phyloP scores from a whole-genome alignment of 2,329 filamentous ascomycete species.

The Elsinoe perseae region DNA sequence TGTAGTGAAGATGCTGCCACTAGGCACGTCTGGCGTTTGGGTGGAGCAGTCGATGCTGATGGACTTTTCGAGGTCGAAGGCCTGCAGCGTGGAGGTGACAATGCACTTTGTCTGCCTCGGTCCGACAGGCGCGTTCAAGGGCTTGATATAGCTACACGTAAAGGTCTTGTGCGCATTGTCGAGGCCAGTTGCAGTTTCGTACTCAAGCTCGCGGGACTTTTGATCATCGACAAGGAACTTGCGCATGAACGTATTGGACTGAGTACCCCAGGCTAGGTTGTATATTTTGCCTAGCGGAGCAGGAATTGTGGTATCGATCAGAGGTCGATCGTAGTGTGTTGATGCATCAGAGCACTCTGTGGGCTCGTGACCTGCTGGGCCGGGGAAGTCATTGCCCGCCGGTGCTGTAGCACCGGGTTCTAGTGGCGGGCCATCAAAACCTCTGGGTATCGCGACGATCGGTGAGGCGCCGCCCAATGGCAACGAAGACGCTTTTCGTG shows the following conservation, averaged over 20 bases:
- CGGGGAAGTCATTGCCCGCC: conserved; percentile 63
- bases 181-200: conserved; percentile 70
- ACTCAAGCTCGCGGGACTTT: conserved; percentile 78
- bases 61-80: conserved; percentile 77
- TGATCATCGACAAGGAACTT: conserved; percentile 82
- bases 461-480: conserved; percentile 32
- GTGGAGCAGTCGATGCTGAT: conserved; percentile 76
- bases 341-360: conserved; percentile 77
- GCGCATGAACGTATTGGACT: conserved; percentile 70
- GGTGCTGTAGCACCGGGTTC: conserved; percentile 32
- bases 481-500: conserved; percentile 63
- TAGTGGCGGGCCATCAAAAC: conserved; percentile 29
- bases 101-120: conserved; percentile 94
- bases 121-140: conserved; percentile 72
- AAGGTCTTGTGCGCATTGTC: conserved; percentile 63
- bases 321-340: conserved; percentile 72
- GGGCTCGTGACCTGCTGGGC: conserved; percentile 69
- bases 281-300: conserved; percentile 91
- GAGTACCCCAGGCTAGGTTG: conserved; percentile 74
- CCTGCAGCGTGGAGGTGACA: conserved; percentile 75
- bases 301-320: conserved; percentile 78
- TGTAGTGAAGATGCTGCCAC: conserved; percentile 79
- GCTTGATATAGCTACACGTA: conserved; percentile 84
- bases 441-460: conserved; percentile 29
- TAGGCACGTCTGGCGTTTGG: conserved; percentile 90